phyloP scores from a whole-genome alignment of 805 yeast species.

The Kluyveromyces wickerhamii region DNA sequence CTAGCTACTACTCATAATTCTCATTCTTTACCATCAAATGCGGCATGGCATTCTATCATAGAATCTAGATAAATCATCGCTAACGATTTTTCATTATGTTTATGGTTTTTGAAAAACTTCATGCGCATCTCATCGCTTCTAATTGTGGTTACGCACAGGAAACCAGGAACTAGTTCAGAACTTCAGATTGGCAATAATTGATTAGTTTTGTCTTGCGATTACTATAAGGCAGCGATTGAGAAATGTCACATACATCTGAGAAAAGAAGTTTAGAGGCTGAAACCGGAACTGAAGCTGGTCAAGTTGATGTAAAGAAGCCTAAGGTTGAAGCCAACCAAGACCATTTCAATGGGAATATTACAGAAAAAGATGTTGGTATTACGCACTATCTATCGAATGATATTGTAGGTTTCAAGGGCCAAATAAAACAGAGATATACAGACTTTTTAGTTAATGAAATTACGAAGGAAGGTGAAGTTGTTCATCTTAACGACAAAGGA shows the following conservation, averaged over 20 bases:
- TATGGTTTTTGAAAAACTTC: conserved; percentile 1
- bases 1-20: no score
- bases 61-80: no score
- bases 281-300: conserved; percentile 4
- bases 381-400: conserved; percentile 53
- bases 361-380: conserved; percentile 83
- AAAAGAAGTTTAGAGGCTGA: conserved; percentile 20
- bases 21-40: no score
- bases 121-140: conserved; percentile 2
- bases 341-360: conserved; percentile 35
- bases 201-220: no score
- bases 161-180: no score
- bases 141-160: no score
- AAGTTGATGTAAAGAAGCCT: conserved; percentile 15
- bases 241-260: conserved; percentile 4
- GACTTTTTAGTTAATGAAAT: conserved; percentile 94
- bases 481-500: conserved; percentile 72
- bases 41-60: no score
- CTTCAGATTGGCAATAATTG: no score
- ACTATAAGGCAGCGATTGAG: no score
- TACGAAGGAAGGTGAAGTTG: conserved; percentile 54
- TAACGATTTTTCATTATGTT: no score
- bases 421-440: conserved; percentile 79
- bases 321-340: conserved; percentile 10
- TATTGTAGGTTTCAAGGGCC: conserved; percentile 63